Conservation (phyloP, 192 early-diverging fungal genomes). For the Backusella psychrophila region DNA sequence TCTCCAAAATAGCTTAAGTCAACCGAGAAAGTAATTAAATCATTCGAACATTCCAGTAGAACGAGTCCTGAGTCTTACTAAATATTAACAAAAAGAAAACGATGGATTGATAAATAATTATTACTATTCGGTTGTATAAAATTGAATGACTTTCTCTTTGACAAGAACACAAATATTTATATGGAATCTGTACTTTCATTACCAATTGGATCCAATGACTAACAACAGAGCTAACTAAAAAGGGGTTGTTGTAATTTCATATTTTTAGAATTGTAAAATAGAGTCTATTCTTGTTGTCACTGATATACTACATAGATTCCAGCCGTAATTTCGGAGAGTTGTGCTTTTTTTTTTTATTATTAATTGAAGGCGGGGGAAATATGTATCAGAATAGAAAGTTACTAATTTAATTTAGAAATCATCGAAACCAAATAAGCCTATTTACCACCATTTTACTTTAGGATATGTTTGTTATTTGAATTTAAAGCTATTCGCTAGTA, state of each 20-base stretch:
- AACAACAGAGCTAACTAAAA: background rate
- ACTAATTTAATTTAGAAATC: background rate
- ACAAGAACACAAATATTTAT: background rate
- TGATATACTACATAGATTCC: background rate
- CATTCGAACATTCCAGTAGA: background rate
- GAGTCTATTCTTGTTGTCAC: background rate
- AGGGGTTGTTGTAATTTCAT: background rate
- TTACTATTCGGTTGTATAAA: background rate
- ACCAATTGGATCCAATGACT: background rate
- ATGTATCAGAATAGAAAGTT: background rate
- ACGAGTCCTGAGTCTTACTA: background rate
- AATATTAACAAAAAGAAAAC: background rate
- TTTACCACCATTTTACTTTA: too few relatives aligned
- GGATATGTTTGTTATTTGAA: too few relatives aligned
- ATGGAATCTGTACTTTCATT: background rate
- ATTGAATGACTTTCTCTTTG: background rate
- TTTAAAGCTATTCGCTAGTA: too few relatives aligned
- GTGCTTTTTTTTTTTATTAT: background rate
- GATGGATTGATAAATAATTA: background rate
- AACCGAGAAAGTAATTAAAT: background rate
- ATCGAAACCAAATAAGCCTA: background rate
- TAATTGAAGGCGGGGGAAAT: background rate
- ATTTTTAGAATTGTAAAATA: background rate
- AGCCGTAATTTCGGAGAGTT: background rate
- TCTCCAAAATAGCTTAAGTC: too few relatives aligned